Evolutionary conservation across 1,284 basidiomycete species (phyloP), one percentile per base, ranked within the genome.

Genomic region (Hymenochaete sp.): DNA sequence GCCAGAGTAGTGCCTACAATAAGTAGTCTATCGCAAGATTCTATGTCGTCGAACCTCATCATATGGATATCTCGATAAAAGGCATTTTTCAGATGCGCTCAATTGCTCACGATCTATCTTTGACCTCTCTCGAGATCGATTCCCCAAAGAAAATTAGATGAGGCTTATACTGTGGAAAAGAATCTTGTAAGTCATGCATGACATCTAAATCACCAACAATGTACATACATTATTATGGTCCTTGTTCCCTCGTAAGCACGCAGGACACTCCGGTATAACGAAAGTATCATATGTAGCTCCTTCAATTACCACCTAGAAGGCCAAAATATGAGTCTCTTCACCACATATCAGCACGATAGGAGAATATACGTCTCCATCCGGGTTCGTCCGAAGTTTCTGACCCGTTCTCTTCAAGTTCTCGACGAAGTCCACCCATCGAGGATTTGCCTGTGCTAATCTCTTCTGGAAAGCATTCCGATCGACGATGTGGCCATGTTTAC

Each of bases 71-170:
- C 33, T 9, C 5, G 10, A 11, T 22, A 6, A 24, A 31, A 18
- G 6, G 29, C 4, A 33, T n/a, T 14, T 13, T 10, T 4, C 13
- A 6, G n/a, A 26, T 16, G 13, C 24, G 13, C 19, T 14, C 9
- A 18, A 21, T n/a, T n/a, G 63, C 84, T 57, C 58, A 90, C 83
- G 90, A 90, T 56, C 73, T 68, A 31, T 82, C 73, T 58, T 75
- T 82, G 28, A 84, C 70, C 33, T 63, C 50, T 16, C 68, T 59
- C 3, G 77, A 67, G 50, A 93, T 83, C 1, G 86, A 85, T 65
- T 93, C 91, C 25, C 91, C 89, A 55, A 95, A 95, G 62, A 93
- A 93, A 14, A 90, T 77, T 14, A 93, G 75, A 43, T 85, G 80
- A 0, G 89, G 86, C 65, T 93, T 93, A 52, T 83, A 74, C 82